Base-by-base conservation (phyloP, 208 protist species). In the Trypanosoma avium region DNA sequence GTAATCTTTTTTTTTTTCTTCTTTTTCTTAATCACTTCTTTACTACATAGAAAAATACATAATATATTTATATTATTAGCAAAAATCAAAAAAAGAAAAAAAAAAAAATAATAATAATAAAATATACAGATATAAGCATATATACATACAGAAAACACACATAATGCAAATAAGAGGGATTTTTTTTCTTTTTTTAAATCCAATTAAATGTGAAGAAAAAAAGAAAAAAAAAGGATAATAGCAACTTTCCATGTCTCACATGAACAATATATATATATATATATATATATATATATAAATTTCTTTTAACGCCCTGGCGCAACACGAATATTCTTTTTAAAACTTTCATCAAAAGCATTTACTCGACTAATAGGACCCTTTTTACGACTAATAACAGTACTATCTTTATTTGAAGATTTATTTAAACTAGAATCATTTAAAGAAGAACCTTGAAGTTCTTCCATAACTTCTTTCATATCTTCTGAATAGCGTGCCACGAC, bases 341-440 rank as follows among this genome's bases (percentile, higher is more conserved):
- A 85, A 45, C 47, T 61, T 13, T 78, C 77, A 47, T 91, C 82
- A 53, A 78, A 76, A 1, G 72, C 75, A 19, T 67, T 81, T 13
- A 81, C 79, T 3, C 75, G 73, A 24, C 84, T 92, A 61, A 95
- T 93, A 12, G 86, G 86, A 3, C 90, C 90, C 13, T 82, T 76
- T 46, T 80, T 85, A 17, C 90, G 81, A 36, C 90, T 95, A 27
- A 95, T 93, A n/a, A 95, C 79, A 15, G 56, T 70, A 48, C 75
- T 68, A 45, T 79, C 67, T 1, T 53, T 32, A 4, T 36, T n/a
- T 17, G 12, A 38, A 2, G n/a, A 24, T 9, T 19, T 13, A 42
- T 58, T 22, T 30, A 19, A 13, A 17, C 24, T 4, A 17, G 7
- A 21, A 7, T 35, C 36, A 36, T 49, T 36, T 47, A 53, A 33